Percentiles rank a stretch among this genome's conserved stretches.
Conservation (phyloP, 495 filamentous ascomycete species). For the Chaetomium fimeti region DNA sequence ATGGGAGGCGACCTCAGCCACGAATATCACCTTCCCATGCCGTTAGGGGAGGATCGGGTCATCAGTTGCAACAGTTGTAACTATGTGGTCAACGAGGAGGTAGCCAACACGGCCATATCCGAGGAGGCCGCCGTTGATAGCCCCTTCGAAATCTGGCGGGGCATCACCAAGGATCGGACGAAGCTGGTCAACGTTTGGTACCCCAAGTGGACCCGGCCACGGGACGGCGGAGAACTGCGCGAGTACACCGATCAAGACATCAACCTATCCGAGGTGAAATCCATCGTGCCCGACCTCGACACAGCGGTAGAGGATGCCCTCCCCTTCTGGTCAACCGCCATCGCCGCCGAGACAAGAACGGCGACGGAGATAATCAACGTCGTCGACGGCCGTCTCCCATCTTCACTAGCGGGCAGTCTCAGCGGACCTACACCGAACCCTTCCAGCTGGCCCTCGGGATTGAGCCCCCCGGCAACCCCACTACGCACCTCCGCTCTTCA, state of each 20-base stretch:
- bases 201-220: constrained; percentile 38
- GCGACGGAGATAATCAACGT: constrained; percentile 50
- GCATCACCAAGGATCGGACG: constrained; percentile 65
- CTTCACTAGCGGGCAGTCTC: constrained; percentile 14
- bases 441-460: constrained; percentile 29
- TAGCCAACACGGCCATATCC: constrained; percentile 38
- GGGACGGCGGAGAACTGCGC: constrained; percentile 4
- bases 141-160: constrained; percentile 54
- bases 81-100: constrained; percentile 83
- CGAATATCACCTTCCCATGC: constrained; percentile 84
- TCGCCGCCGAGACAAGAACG: constrained; percentile 15
- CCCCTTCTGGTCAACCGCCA: constrained; percentile 52
- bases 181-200: constrained; percentile 69
- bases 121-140: constrained; percentile 4
- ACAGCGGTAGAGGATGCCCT: constrained; percentile 62
- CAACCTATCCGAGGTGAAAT: constrained; percentile 70
- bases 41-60: constrained; percentile 81
- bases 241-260: constrained; percentile 50
- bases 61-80: constrained; percentile 70
- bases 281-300: constrained; percentile 70
- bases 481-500: constrained; percentile 17
- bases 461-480: constrained; percentile 9
- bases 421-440: not conserved
- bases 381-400: constrained; percentile 44
- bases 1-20: constrained; percentile 93